phyloP scores from a whole-genome alignment of 2,329 filamentous ascomycete genomes.

The Gnomoniopsis sp. region DNA sequence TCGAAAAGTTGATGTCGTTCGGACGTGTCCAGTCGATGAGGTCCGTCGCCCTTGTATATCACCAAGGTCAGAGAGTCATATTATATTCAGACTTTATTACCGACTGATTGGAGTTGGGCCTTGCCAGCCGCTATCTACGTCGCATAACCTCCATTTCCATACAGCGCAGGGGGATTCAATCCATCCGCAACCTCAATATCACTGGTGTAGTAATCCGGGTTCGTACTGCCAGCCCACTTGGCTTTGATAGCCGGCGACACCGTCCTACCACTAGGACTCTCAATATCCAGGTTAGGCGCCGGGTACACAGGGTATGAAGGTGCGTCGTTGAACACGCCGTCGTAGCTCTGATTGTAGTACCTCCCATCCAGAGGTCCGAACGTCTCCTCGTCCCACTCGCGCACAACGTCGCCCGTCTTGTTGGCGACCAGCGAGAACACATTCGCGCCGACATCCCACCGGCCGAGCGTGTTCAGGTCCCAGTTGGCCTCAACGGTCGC shows the following conservation, averaged over 20 bases:
- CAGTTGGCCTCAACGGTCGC: constrained; percentile 68
- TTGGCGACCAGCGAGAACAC: constrained; percentile 60
- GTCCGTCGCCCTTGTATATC: no score
- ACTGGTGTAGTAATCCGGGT: constrained; percentile 25
- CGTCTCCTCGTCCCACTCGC: constrained; percentile 17
- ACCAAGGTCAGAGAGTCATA: no score
- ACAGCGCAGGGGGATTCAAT: constrained; percentile 24
- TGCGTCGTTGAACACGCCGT: constrained; percentile 26
- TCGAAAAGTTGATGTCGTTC: no score
- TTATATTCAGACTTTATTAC: no score
- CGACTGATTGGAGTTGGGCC: no score
- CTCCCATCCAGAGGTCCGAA: constrained; percentile 9
- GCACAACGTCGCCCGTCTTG: constrained; percentile 53
- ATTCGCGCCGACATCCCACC: constrained; percentile 71
- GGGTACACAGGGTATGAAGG: constrained; percentile 23
- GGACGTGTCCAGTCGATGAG: no score
- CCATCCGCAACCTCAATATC: constrained; percentile 26
- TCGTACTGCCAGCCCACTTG: constrained; percentile 22
- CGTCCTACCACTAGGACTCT: constrained; percentile 22
- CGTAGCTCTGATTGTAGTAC: constrained; percentile 24
- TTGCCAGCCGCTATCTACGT: not conserved
- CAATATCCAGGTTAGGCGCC: constrained; percentile 24
- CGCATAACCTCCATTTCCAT: constrained; percentile 7
- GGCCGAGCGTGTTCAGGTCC: constrained; percentile 65
- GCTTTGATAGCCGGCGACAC: constrained; percentile 21